Conservation (phyloP, 495 filamentous ascomycete genomes). For the Chaetomium cochliodes region DNA sequence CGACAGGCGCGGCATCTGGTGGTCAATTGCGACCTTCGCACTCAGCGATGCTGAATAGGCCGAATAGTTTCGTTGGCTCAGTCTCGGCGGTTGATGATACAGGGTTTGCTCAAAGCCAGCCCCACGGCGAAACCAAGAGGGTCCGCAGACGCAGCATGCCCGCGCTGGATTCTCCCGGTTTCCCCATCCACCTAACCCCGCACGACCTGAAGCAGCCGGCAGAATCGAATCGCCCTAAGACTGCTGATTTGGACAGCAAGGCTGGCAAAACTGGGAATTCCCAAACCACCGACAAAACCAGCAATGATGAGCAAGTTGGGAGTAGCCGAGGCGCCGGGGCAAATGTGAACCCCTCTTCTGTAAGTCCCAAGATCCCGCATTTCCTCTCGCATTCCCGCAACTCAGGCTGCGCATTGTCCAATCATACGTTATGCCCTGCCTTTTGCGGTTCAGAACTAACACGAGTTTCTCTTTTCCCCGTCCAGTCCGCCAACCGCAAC, state of each 20-base stretch:
- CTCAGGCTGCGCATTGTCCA: conserved; percentile 34
- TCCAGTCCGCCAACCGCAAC: conserved; percentile 51
- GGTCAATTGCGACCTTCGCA: conserved; percentile 9
- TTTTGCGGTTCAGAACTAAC: conserved; percentile 34
- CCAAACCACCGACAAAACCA: conserved; percentile 24
- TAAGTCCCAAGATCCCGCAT: conserved; percentile 35
- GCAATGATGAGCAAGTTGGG: conserved; percentile 36
- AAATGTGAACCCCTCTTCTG: conserved; percentile 43
- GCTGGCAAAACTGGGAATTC: conserved; percentile 27
- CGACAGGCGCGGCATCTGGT: conserved; percentile 20
- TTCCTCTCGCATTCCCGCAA: not conserved
- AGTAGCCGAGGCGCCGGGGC: conserved; percentile 38
- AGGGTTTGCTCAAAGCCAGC: conserved; percentile 44
- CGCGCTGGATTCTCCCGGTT: conserved; percentile 67
- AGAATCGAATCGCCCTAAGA: conserved; percentile 42
- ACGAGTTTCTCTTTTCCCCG: conserved; percentile 28
- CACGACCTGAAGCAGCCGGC: conserved; percentile 41
- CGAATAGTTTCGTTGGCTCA: conserved; percentile 48
- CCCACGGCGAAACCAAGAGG: conserved; percentile 66
- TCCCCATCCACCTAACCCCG: conserved; percentile 43
- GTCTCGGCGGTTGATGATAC: conserved; percentile 53
- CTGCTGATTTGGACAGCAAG: conserved; percentile 41
- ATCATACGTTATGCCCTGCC: conserved; percentile 37
- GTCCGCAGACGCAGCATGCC: conserved; percentile 82
- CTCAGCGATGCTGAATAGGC: conserved; percentile 40